Conservation (phyloP, 1,284 basidiomycete species). For the Marasmius fiardii region DNA sequence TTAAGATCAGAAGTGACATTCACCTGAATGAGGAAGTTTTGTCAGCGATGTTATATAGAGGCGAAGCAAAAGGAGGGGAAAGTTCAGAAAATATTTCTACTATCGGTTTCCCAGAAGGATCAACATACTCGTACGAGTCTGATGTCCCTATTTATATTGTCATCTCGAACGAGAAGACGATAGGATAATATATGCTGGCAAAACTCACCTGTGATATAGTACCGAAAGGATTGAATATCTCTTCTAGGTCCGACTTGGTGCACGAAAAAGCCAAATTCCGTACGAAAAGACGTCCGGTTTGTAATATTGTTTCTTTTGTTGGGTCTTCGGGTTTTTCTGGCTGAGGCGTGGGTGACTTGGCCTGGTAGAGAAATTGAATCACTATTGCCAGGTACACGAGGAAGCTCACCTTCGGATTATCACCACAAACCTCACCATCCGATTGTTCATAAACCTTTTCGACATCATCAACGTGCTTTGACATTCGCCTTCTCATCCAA, state of each 20-base stretch:
- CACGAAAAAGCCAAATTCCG: constrained; percentile 90
- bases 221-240: constrained; percentile 74
- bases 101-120: constrained; percentile 48
- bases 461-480: constrained; percentile 38
- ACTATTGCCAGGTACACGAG: neutral
- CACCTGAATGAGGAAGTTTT: constrained; percentile 19
- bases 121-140: constrained; percentile 37
- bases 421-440: constrained; percentile 44
- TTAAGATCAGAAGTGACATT: constrained; percentile 13
- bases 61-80: constrained; percentile 4
- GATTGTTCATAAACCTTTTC: constrained; percentile 59
- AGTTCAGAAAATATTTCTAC: constrained; percentile 44
- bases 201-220: constrained; percentile 67
- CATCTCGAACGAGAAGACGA: constrained; percentile 33
- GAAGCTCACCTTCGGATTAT: neutral
- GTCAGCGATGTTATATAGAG: constrained; percentile 4
- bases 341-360: constrained; percentile 8
- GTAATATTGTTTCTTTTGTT: constrained; percentile 64
- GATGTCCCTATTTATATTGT: constrained; percentile 60
- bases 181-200: no score
- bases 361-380: no score
- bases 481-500: constrained; percentile 72
- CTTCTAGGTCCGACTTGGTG: constrained; percentile 67
- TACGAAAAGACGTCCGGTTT: constrained; percentile 83
- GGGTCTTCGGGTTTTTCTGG: constrained; percentile 36